phyloP scores from a whole-genome alignment of 2,329 filamentous ascomycete genomes.

The Fusarium floridanum region DNA sequence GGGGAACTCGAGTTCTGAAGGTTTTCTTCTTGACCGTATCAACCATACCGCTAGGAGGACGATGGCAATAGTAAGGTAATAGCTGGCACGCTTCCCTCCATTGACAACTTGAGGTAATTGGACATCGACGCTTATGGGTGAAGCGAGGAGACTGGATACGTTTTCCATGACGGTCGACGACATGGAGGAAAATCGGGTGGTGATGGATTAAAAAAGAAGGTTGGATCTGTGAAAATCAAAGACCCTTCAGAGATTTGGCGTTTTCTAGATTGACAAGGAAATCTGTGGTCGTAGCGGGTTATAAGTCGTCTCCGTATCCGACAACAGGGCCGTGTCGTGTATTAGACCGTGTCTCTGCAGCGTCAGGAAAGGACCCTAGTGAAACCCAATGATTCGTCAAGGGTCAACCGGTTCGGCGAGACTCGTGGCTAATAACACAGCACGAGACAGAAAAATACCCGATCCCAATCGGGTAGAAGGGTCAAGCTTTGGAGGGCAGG shows the following conservation, averaged over 20 bases:
- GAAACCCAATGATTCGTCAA: conserved; percentile 19
- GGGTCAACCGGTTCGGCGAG: conserved; percentile 26
- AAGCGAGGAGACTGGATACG: conserved; percentile 35
- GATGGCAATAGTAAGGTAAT: conserved; percentile 56
- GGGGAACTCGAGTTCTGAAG: conserved; percentile 54
- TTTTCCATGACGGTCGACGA: conserved; percentile 37
- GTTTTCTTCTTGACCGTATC: conserved; percentile 51
- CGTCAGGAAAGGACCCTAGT: conserved; percentile 15
- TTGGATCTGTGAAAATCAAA: not conserved
- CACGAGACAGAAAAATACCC: conserved; percentile 12
- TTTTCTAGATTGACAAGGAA: conserved; percentile 15
- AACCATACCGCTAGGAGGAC: conserved; percentile 55
- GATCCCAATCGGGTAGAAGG: conserved; percentile 22
- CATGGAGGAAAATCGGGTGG: not conserved
- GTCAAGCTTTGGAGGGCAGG: not conserved
- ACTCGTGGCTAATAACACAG: conserved; percentile 18
- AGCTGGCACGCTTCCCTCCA: conserved; percentile 52
- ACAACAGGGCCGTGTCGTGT: conserved; percentile 20
- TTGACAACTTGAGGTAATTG: conserved; percentile 39
- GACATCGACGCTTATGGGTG: conserved; percentile 30
- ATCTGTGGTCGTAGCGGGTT: conserved; percentile 23
- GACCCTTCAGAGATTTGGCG: not conserved
- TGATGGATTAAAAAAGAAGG: not conserved
- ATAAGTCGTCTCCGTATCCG: conserved; percentile 23
- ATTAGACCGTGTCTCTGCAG: conserved; percentile 36